A percentile compares a stretch with the other conserved stretches of the same genome.
Conservation (phyloP, 768 basidiomycete genomes). For the Amanita muscaria region DNA sequence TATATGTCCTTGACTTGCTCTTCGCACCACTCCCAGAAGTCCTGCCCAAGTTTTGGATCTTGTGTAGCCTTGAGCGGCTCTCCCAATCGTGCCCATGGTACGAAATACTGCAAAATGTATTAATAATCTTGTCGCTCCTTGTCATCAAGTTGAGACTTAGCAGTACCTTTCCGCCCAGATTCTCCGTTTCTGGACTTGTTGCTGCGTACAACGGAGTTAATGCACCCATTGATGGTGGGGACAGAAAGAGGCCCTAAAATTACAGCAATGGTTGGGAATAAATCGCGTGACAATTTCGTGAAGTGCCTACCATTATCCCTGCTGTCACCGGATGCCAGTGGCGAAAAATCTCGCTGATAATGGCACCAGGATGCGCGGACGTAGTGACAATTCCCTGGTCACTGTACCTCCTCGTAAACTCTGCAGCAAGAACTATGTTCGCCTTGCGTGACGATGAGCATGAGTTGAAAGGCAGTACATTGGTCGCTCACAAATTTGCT, state of each 20-base stretch:
- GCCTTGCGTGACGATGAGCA: constrained; percentile 20
- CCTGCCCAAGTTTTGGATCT: constrained; percentile 19
- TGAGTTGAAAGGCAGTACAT: neutral
- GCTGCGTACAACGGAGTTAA: constrained; percentile 35
- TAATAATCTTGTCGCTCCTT: constrained; percentile 2
- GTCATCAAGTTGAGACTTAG: neutral
- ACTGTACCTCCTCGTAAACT: constrained; percentile 34
- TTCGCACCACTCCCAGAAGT: constrained; percentile 25
- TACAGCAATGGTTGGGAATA: neutral
- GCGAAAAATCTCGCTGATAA: constrained; percentile 26
- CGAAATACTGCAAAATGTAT: constrained; percentile 18
- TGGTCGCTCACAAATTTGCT: too few relatives aligned
- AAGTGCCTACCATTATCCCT: constrained; percentile 12
- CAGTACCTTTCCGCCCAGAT: constrained; percentile 26
- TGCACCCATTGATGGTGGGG: constrained; percentile 24
- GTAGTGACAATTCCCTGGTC: constrained; percentile 34
- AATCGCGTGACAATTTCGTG: neutral
- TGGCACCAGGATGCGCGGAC: constrained; percentile 36
- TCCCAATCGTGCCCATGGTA: constrained; percentile 25
- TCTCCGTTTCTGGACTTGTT: constrained; percentile 23
- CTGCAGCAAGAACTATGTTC: constrained; percentile 33
- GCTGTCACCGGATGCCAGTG: constrained; percentile 11
- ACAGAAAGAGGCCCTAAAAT: constrained; percentile 13
- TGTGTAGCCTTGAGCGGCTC: constrained; percentile 9
- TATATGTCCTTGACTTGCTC: constrained; percentile 19